These are phyloP conservation scores for Cyberlindnera maritima DNA, from an alignment of 805 yeast species.

Conservation along the genomic window DNA sequence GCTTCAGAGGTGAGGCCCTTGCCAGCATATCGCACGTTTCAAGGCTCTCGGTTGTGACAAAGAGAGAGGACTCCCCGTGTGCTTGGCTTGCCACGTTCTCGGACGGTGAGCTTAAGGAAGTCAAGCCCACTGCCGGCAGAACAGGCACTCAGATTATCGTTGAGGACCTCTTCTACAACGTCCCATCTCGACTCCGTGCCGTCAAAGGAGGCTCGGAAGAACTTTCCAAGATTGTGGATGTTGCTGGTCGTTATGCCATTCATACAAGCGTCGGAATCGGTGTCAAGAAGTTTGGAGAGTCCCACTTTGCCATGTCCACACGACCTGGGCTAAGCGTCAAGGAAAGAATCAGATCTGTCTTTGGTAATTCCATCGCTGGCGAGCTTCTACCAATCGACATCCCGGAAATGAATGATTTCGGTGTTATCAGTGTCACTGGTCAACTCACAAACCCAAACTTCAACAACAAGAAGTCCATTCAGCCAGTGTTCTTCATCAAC, in stretches of 20 bases:
- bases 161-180: constrained; percentile 87
- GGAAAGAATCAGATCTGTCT: constrained; percentile 73
- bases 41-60: constrained; percentile 76
- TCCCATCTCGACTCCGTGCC: constrained; percentile 73
- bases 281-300: constrained; percentile 77
- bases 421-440: constrained; percentile 55
- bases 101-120: constrained; percentile 58
- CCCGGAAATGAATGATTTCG: constrained; percentile 35
- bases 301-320: constrained; percentile 62
- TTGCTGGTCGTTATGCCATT: constrained; percentile 78
- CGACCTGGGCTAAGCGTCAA: constrained; percentile 45
- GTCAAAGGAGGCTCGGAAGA: constrained; percentile 70
- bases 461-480: constrained; percentile 57
- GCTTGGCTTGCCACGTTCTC: constrained; percentile 72
- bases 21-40: constrained; percentile 93
- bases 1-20: constrained; percentile 95
- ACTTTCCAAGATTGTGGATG: constrained; percentile 71
- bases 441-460: constrained; percentile 71
- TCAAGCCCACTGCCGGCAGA: constrained; percentile 75
- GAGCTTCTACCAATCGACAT: constrained; percentile 53
- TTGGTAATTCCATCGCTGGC: constrained; percentile 65
- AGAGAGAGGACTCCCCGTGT: constrained; percentile 53
- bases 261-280: constrained; percentile 72
- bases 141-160: constrained; percentile 82
- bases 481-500: constrained; percentile 82